Evolutionary conservation across 2,329 filamentous ascomycete species (phyloP).

Genomic region (Fusarium scirpi): DNA sequence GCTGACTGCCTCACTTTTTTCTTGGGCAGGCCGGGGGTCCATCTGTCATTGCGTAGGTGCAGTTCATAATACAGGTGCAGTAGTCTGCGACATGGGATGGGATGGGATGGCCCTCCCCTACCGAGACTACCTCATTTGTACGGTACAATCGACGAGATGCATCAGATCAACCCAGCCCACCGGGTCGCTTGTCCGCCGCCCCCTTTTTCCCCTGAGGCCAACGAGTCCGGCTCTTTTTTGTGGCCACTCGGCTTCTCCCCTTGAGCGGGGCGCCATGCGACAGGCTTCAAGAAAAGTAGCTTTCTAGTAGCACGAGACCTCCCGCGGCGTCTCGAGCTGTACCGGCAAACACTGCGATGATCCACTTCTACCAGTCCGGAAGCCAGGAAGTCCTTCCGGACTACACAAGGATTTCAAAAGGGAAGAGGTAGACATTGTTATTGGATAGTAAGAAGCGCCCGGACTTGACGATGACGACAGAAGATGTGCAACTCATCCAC

Average conservation of each 20-base stretch:
- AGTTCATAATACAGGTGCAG: slow-evolving; percentile 8
- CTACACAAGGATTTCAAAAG: slow-evolving; percentile 32
- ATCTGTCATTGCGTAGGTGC: slow-evolving; percentile 39
- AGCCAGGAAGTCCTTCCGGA: slow-evolving; percentile 44
- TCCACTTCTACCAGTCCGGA: slow-evolving; percentile 42
- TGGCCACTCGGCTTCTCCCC: slow-evolving; percentile 48
- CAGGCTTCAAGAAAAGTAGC: slow-evolving; percentile 39
- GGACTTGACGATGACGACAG: slow-evolving; percentile 44
- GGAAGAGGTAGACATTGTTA: slow-evolving; percentile 23
- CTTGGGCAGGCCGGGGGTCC: slow-evolving; percentile 16
- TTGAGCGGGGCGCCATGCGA: slow-evolving; percentile 49
- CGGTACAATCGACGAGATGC: slow-evolving; percentile 41
- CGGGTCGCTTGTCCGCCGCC: slow-evolving; percentile 47
- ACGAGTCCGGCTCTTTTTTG: slow-evolving; percentile 26
- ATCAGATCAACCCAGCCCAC: slow-evolving; percentile 50
- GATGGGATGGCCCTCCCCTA: slow-evolving; percentile 20
- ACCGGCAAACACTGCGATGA: slow-evolving; percentile 39
- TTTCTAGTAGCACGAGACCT: slow-evolving; percentile 43
- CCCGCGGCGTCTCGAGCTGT: slow-evolving; percentile 29
- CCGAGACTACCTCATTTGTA: slow-evolving; percentile 38
- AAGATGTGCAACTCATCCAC: slow-evolving; percentile 38
- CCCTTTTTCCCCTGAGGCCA: slow-evolving; percentile 48
- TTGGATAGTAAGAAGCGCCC: slow-evolving; percentile 41
- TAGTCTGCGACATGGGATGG: slow-evolving; percentile 33
- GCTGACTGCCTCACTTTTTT: slow-evolving; percentile 24